phyloP scores from a whole-genome alignment of 2,329 filamentous ascomycete genomes.

The Epichloe scottii region DNA sequence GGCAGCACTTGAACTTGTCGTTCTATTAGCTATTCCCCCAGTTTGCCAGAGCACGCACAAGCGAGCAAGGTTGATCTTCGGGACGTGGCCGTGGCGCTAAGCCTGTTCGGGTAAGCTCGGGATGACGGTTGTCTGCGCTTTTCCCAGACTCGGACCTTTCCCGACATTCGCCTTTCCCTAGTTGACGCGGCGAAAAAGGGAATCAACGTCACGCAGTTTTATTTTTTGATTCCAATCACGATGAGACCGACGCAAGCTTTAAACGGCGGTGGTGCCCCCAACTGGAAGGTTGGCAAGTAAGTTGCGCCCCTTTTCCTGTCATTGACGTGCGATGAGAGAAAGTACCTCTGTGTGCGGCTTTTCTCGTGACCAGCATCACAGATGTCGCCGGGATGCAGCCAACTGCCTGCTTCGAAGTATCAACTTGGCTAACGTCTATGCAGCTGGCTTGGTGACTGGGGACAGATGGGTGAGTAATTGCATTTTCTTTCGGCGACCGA shows the following conservation, averaged over 20 bases:
- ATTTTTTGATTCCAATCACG: conserved; percentile 15
- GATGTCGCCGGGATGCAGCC: neutral
- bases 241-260: conserved; percentile 31
- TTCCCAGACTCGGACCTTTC: conserved; percentile 12
- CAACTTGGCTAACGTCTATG: conserved; percentile 13
- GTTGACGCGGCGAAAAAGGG: conserved; percentile 12
- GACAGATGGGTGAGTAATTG: conserved; percentile 53
- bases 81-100: conserved; percentile 15
- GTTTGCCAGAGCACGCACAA: neutral
- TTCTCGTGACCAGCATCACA: conserved; percentile 10
- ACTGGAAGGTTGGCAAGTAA: conserved; percentile 23
- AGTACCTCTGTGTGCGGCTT: conserved; percentile 17
- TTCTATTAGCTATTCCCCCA: neutral
- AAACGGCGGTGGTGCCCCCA: conserved; percentile 20
- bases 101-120: conserved; percentile 22
- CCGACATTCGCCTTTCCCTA: conserved; percentile 6
- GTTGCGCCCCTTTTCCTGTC: conserved; percentile 9
- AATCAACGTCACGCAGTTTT: conserved; percentile 12
- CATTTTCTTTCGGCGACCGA: conserved; percentile 2
- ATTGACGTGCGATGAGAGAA: neutral
- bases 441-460: conserved; percentile 67
- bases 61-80: conserved; percentile 12
- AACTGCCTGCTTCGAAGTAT: neutral
- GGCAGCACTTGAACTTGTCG: neutral
- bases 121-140: conserved; percentile 13